A percentile compares a stretch with the other conserved stretches of the same genome.
Evolutionary conservation across 192 early-diverging fungal genomes (phyloP).

Genomic region (Thoreauomyces humboldtii): DNA sequence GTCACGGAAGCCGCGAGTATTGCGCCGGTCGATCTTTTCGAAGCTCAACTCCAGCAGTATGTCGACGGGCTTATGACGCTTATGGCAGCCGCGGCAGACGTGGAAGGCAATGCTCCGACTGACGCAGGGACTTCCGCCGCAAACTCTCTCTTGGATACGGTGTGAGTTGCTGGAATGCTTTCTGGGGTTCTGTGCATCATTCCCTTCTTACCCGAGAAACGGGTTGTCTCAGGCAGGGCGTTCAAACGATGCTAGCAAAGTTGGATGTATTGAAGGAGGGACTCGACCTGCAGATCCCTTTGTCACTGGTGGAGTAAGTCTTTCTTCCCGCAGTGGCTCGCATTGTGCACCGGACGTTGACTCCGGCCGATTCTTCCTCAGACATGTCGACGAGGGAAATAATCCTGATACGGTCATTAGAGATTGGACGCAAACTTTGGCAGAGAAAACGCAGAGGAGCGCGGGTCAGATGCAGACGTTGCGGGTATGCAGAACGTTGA

Average conservation of each 20-base stretch:
- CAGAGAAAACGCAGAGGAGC: slow-evolving; percentile 51
- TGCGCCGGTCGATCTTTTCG: background rate
- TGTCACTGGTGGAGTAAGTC: slow-evolving; percentile 5
- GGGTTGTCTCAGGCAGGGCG: too few relatives aligned
- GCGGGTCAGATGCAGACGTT: slow-evolving; percentile 37
- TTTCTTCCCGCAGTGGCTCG: too few relatives aligned
- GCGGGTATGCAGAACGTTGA: too few relatives aligned
- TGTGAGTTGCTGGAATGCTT: too few relatives aligned
- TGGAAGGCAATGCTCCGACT: background rate
- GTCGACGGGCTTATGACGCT: slow-evolving; percentile 1
- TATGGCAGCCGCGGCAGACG: background rate
- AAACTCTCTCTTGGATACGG: too few relatives aligned
- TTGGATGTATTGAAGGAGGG: background rate
- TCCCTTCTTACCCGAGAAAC: too few relatives aligned
- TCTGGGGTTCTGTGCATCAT: too few relatives aligned
- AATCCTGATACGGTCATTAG: slow-evolving; percentile 36
- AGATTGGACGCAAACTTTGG: slow-evolving; percentile 34
- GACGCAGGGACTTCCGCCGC: background rate
- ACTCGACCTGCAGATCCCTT: background rate
- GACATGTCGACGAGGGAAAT: slow-evolving; percentile 36
- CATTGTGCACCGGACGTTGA: too few relatives aligned
- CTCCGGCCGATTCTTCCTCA: too few relatives aligned
- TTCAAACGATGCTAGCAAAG: background rate
- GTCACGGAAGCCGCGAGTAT: too few relatives aligned
- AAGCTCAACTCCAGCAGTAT: background rate